Base-by-base conservation (phyloP, 805 yeast genomes). In the Spathaspora passalidarum region DNA sequence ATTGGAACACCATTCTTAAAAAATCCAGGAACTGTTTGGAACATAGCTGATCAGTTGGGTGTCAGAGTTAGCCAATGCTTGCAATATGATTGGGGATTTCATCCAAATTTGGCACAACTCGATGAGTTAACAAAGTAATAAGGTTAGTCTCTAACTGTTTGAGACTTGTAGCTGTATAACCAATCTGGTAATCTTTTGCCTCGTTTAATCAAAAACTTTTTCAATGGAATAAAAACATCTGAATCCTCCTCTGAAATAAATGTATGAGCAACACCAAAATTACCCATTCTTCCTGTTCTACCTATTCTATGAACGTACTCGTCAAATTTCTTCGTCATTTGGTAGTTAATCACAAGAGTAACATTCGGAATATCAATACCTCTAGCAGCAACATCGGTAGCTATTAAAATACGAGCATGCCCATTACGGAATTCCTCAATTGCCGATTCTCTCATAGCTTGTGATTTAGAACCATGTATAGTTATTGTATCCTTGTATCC, bases 251-350 rank as follows among this genome's bases (percentile, higher is more conserved):
- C 80, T 13, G 26, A 25, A 50, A 90, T 62, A 52, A 88, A 86
- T 0, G 97, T 86, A 10, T 83, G 70, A 4, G 96, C 85, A 8
- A 77, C 72, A 38, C 99, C 99, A 5, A 60, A 61, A 40, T 79
- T 80, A 0, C 97, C 98, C 0, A 96, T 97, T 63, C 99, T 80
- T 32, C 98, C 99, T 0, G 99, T 92, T 67, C 99, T 82, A 47
- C 99, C 99, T 42, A 92, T 85, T 59, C 98, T 77, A 65, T 92
- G 99, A 16, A 92, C 79, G 56, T 90, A 92, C 48, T 86, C 91
- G 51, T 90, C 97, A 38, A 90, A 78, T 26, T 74, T 73, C 50
- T 75, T 79, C 8, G 90, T 69, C 91, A 91, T 84, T 55, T 92
- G 96, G 59, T 77, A 91, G 62, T 92, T 94, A 17, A 94, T 63